Evolutionary conservation across 352 stramenopile species (phyloP), one percentile per base, ranked within the genome.

Genomic region (Phytopythium delawarense): DNA sequence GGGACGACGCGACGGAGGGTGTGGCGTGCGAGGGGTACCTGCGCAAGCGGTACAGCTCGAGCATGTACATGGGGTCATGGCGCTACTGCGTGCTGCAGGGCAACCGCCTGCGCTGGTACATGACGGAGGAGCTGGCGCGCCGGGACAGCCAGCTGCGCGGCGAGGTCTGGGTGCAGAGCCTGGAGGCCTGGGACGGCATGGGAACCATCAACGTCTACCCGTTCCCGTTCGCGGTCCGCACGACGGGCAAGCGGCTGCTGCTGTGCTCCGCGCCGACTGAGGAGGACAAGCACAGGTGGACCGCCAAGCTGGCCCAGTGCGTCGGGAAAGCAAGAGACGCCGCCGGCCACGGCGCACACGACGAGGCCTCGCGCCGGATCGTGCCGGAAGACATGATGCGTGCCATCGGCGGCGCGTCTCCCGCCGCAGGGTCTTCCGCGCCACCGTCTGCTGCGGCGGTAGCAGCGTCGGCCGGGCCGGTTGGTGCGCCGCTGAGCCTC

Each of bases 41-140:
- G 32, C 79, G 83, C 62, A 92, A 91, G 57, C 78, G 83, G 23
- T 92, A 88, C 59, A 74, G 69, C 52, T 74, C 63, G 61, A 88
- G 72, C 59, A 51, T 87, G 45, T 92, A 91, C 73, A 91, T 92
- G 83, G 83, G 83, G 35, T 85, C 79, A 55, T 88, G 78, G 79
- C 76, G 83, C 21, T 92, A 79, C 62, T 92, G 79, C 59, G 74
- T 92, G 44, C 57, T 91, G 21, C 75, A 81, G 32, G 79, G 81
- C 56, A 78, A 72, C 54, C 75, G 76, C 7, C 48, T 92, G 59
- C 78, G 78, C 42, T 92, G 83, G 83, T 92, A 84, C 63, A 78
- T 86, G 62, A 85, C 65, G 20, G 61, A 75, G 35, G 79, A 89
- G 16, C 65, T 75, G 39, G 83, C 83, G 35, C 63, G 70, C 28